Evolutionary conservation across 805 yeast species (phyloP), one percentile per base, ranked within the genome.

Genomic region (Candida rishiriensis): DNA sequence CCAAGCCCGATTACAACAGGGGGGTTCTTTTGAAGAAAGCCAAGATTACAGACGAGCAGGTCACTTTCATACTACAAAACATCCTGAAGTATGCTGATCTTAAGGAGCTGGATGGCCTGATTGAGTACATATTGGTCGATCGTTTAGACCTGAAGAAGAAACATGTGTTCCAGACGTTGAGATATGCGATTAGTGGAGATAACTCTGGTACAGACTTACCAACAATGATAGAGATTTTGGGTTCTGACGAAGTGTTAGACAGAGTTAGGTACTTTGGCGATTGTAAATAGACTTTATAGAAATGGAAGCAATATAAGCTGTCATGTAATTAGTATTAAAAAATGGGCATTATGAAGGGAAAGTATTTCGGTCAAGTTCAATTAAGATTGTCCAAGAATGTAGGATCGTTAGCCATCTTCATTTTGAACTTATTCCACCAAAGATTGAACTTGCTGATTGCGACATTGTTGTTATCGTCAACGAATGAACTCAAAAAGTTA

Each of bases 391-490:
- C 87, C 40, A 91, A 64, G 60, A 88, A 90, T 42, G 77, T 79
- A 2, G 97, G 97, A 59, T 91, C 95, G 48, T 84, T 85, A 10
- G 78, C 73, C 47, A 93, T 56, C 57, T 85, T 83, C 7, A 76
- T 65, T 61, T 78, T 86, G 66, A 93, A 91, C 64, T 88, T 90
- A 51, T 76, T 82, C 99, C 99, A 88, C 99, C 99, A 91, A 34
- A 77, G 83, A 60, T 91, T 95, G 56, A 91, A 91, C 36, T 81
- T 85, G 57, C 83, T 86, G 59, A 91, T 86, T 3, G 90, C 85
- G 3, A 91, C 97, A 53, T 81, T 87, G 2, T 96, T 95, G 17
- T 76, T 71, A 5, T 69, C 61, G 57, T 88, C 96, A 8, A 88
- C 76, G 60, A 90, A 91, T n/a, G 97, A 87, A 2, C 95, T 81